These are phyloP conservation scores for Nicotiana paniculata DNA, from an alignment of 257 asterid species.

Conservation along the genomic window DNA sequence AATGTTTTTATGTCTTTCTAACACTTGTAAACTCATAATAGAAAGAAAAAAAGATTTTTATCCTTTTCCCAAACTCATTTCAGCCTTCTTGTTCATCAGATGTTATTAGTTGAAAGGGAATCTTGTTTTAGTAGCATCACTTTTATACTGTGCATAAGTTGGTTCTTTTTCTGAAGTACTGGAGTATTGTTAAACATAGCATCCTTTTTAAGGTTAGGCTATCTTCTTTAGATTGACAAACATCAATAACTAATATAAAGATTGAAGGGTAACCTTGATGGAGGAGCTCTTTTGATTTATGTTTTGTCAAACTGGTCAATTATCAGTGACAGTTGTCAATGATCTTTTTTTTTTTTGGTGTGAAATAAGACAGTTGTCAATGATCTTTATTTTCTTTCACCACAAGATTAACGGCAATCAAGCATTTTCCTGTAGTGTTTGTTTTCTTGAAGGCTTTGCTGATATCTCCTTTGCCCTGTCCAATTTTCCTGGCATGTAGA, in stretches of 20 bases:
- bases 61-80: background rate
- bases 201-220: background rate
- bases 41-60: background rate
- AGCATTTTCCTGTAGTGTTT: background rate
- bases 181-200: background rate
- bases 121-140: background rate
- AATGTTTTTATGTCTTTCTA: background rate
- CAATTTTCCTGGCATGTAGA: slow-evolving; percentile 32
- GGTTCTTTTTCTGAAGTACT: background rate
- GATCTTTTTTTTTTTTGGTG: background rate
- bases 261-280: background rate
- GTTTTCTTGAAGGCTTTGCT: slow-evolving; percentile 4
- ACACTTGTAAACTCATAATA: background rate
- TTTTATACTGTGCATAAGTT: background rate
- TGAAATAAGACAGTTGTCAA: background rate
- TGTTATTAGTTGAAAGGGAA: background rate
- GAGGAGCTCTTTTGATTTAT: background rate
- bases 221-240: background rate
- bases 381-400: background rate
- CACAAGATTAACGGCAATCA: background rate
- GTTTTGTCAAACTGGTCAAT: background rate
- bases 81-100: background rate
- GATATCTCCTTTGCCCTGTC: background rate
- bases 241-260: background rate
- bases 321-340: background rate